Conservation (phyloP, 306 rosid genomes). For the Trifolium subterraneum region DNA sequence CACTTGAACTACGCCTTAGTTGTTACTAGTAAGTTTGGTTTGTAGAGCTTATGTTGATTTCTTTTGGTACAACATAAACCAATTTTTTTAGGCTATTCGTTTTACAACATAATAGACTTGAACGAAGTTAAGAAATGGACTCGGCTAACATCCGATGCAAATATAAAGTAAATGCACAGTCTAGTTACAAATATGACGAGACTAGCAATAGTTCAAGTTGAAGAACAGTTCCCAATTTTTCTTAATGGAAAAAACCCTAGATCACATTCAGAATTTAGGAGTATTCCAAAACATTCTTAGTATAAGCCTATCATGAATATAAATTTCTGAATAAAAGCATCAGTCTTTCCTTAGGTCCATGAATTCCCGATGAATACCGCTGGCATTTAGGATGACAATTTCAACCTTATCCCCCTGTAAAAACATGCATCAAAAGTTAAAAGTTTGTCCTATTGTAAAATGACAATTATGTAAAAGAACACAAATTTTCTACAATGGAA, state of each 20-base stretch:
- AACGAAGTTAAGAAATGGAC: background rate
- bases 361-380: background rate
- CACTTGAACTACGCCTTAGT: too few species aligned
- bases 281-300: background rate
- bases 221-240: background rate
- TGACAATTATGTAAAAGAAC: background rate
- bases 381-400: background rate
- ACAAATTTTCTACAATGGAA: background rate
- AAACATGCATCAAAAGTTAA: background rate
- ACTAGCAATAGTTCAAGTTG: background rate
- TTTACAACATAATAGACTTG: background rate
- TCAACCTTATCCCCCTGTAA: conserved; percentile 12
- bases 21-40: background rate
- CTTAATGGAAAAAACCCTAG: background rate
- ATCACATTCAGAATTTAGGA: background rate
- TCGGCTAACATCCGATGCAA: background rate
- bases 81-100: background rate
- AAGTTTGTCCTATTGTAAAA: background rate
- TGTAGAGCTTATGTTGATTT: background rate
- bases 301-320: background rate
- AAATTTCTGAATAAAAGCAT: background rate
- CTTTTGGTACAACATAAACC: background rate
- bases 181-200: background rate
- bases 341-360: conserved; percentile 12
- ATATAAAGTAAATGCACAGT: background rate